A percentile compares a stretch with the other conserved stretches of the same genome.
Evolutionary conservation across 139 green algal genomes (phyloP).

Genomic region (Volvox africanus): DNA sequence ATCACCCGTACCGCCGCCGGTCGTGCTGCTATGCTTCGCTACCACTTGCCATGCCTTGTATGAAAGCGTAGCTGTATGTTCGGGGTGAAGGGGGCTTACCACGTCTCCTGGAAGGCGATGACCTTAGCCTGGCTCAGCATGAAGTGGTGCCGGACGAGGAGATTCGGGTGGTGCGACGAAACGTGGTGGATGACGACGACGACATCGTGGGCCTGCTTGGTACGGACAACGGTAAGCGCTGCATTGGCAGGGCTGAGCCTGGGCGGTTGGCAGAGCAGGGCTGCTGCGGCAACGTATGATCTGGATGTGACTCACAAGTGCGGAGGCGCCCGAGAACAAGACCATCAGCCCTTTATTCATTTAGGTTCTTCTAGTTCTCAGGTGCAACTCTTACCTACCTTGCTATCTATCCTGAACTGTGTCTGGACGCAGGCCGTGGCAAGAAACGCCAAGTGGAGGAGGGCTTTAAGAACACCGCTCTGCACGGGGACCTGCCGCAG

Average conservation of each 20-base stretch:
- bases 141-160: conserved; percentile 72
- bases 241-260: no score
- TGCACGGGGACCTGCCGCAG: conserved; percentile 23
- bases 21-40: no score
- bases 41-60: no score
- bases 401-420: background rate
- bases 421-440: background rate
- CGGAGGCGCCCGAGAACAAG: no score
- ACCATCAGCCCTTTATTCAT: no score
- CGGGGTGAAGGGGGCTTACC: conserved; percentile 45
- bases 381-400: no score
- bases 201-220: conserved; percentile 59
- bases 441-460: conserved; percentile 55
- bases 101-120: conserved; percentile 34
- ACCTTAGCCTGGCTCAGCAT: conserved; percentile 48
- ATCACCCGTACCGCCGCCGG: no score
- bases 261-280: no score
- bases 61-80: conserved; percentile 37
- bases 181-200: conserved; percentile 53
- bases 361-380: no score
- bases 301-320: no score
- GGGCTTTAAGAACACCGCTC: conserved; percentile 65
- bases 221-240: no score
- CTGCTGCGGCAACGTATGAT: no score
- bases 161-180: conserved; percentile 54